These are phyloP conservation scores for Ceratocystis diversiconidia DNA, from an alignment of 2,329 filamentous ascomycete genomes.

Conservation along the genomic window DNA sequence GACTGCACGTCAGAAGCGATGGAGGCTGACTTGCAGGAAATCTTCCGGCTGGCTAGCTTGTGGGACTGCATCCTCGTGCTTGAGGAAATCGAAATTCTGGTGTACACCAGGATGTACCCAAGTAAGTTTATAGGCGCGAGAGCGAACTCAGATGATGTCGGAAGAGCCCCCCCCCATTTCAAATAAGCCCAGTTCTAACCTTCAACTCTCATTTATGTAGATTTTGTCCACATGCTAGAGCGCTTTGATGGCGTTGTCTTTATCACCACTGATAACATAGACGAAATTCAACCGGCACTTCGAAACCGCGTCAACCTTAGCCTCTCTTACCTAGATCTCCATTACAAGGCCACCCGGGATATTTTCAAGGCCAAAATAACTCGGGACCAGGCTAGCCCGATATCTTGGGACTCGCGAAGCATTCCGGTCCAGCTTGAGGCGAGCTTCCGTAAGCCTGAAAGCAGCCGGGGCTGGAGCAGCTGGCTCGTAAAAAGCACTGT, in stretches of 20 bases:
- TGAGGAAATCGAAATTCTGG: background rate
- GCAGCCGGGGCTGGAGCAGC: constrained; percentile 26
- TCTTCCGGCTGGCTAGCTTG: background rate
- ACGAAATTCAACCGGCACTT: background rate
- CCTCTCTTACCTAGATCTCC: background rate
- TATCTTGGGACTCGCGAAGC: background rate
- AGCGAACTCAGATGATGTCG: no score
- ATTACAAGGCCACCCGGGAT: background rate
- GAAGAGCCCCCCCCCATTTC: background rate
- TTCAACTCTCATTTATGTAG: background rate
- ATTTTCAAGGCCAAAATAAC: background rate
- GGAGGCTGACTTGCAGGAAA: background rate
- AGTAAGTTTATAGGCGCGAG: background rate
- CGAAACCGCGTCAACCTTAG: background rate
- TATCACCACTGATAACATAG: background rate
- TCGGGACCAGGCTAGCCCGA: background rate
- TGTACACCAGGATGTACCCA: background rate
- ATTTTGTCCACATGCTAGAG: background rate
- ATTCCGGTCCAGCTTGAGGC: background rate
- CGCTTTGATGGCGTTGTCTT: background rate
- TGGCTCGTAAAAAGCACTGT: constrained; percentile 29
- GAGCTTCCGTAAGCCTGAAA: background rate
- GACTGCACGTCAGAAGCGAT: background rate
- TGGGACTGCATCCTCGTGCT: background rate
- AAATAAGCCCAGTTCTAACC: background rate